Percentiles rank a stretch among this genome's conserved stretches.
phyloP scores from a whole-genome alignment of 208 protist species.

The Trypanosoma lewisi region DNA sequence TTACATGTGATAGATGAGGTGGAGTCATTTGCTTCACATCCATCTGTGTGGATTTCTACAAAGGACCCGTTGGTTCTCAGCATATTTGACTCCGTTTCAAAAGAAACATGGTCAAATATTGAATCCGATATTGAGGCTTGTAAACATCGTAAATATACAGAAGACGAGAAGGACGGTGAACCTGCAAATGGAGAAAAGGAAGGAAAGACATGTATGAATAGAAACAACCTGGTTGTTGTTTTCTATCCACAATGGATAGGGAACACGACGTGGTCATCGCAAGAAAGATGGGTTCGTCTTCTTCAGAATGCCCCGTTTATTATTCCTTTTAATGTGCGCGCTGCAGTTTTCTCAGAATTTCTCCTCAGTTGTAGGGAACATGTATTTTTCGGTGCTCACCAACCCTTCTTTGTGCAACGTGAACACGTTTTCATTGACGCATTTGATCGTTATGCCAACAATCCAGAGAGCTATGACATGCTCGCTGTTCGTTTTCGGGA shows the following conservation, averaged over 20 bases:
- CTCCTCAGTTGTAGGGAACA: conserved; percentile 29
- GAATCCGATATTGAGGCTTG: not conserved
- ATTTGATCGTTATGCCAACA: conserved; percentile 59
- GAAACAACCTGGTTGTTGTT: conserved; percentile 1
- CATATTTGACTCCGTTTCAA: conserved; percentile 28
- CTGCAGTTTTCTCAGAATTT: conserved; percentile 54
- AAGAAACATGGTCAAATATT: conserved; percentile 35
- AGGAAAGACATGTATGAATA: too few species aligned
- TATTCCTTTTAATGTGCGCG: conserved; percentile 70
- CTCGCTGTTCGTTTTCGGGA: conserved; percentile 59
- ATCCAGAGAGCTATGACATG: conserved; percentile 44
- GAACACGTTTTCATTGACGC: conserved; percentile 81
- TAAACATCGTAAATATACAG: not conserved
- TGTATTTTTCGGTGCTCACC: not conserved
- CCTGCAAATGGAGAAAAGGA: not conserved
- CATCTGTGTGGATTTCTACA: conserved; percentile 61
- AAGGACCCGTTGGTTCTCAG: conserved; percentile 18
- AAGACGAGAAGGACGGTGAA: not conserved
- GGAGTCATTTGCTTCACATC: conserved; percentile 40
- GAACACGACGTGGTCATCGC: conserved; percentile 35
- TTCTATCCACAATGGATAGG: conserved; percentile 12
- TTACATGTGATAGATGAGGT: conserved; percentile 74
- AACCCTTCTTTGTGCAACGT: conserved; percentile 41
- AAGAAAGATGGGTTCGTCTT: conserved; percentile 57
- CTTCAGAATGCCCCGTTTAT: conserved; percentile 71